These are phyloP conservation scores for Rhizopogon vulgaris DNA, from an alignment of 768 basidiomycete species.

Conservation along the genomic window DNA sequence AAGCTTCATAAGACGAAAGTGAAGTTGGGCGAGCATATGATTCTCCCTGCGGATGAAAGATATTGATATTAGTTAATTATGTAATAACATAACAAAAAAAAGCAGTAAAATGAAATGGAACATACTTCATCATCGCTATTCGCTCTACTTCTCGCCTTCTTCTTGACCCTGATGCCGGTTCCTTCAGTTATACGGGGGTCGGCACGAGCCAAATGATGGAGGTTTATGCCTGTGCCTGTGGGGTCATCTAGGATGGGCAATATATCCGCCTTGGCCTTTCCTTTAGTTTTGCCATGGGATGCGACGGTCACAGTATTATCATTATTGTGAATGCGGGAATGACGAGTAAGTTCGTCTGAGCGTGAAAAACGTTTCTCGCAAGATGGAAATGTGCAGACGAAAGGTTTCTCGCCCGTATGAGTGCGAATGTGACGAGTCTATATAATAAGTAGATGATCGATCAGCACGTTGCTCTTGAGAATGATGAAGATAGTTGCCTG, in stretches of 20 bases:
- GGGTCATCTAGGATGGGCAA: constrained; percentile 17
- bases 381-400: constrained; percentile 83
- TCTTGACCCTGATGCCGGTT: constrained; percentile 44
- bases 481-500: constrained; percentile 50
- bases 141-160: constrained; percentile 73
- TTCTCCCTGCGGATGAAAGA: constrained; percentile 33
- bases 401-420: constrained; percentile 97
- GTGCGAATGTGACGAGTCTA: constrained; percentile 98
- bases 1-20: constrained; percentile 37
- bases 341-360: constrained; percentile 96
- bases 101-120: constrained; percentile 5
- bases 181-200: constrained; percentile 19
- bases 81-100: constrained; percentile 19
- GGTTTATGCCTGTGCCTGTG: constrained; percentile 13
- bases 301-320: constrained; percentile 31
- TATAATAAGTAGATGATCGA: constrained; percentile 9
- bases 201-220: constrained; percentile 17
- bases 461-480: constrained; percentile 8
- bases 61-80: constrained; percentile 17
- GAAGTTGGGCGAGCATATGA: constrained; percentile 55
- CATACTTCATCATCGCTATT: constrained; percentile 83
- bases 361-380: constrained; percentile 98
- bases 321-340: constrained; percentile 86
- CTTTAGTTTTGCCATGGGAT: constrained; percentile 16
- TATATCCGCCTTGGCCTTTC: constrained; percentile 25